A percentile compares a stretch with the other conserved stretches of the same genome.
phyloP scores from a whole-genome alignment of 2,329 filamentous ascomycete genomes.

The Fusarium globosum region DNA sequence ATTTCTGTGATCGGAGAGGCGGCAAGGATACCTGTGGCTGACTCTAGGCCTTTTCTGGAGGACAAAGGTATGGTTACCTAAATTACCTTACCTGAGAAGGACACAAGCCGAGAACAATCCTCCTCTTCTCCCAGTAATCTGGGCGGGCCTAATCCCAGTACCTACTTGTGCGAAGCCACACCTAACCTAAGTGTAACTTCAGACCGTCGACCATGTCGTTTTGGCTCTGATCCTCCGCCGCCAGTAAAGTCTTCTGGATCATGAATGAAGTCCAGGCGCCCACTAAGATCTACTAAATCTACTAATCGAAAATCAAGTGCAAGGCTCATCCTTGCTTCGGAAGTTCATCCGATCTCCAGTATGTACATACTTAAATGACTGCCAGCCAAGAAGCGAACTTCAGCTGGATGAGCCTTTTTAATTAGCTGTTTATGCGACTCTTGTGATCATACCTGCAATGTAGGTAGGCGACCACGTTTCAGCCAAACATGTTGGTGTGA shows the following conservation, averaged over 20 bases:
- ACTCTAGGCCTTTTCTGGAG: not conserved
- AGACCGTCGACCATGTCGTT: constrained; percentile 2
- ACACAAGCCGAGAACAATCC: constrained; percentile 25
- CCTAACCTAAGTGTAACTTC: constrained; percentile 11
- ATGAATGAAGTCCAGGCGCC: not conserved
- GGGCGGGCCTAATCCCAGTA: constrained; percentile 12
- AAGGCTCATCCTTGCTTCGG: constrained; percentile 11
- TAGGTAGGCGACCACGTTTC: not conserved
- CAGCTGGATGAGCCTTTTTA: not conserved
- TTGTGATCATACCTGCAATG: constrained; percentile 23
- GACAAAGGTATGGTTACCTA: not conserved
- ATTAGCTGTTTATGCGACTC: constrained; percentile 6
- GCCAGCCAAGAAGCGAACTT: not conserved
- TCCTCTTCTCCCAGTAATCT: constrained; percentile 16
- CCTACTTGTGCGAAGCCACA: constrained; percentile 23
- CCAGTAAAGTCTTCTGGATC: constrained; percentile 7
- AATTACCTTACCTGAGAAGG: constrained; percentile 3
- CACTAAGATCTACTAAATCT: constrained; percentile 45
- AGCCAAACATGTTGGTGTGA: constrained; percentile 8
- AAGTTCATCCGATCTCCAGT: constrained; percentile 22
- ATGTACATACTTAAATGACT: constrained; percentile 1
- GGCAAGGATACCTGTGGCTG: constrained; percentile 8
- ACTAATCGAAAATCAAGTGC: constrained; percentile 31
- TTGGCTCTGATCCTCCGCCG: constrained; percentile 3
- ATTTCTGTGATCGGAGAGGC: constrained; percentile 10